Percentiles rank a stretch among this genome's conserved stretches.
These are phyloP conservation scores for Umbelopsis sp. DNA, from an alignment of 192 early-diverging fungal genomes.

Conservation along the genomic window DNA sequence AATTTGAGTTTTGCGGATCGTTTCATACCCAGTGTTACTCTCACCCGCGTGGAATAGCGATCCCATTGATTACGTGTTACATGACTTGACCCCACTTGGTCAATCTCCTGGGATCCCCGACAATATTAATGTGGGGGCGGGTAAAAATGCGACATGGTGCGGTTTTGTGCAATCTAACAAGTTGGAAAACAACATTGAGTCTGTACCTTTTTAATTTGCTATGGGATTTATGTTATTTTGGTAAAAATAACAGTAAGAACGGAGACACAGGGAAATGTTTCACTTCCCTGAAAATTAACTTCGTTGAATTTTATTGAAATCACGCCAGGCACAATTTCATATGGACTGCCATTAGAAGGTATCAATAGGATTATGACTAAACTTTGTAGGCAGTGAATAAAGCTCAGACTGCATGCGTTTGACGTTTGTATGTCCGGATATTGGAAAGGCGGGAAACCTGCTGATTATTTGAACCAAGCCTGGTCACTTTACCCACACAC, in stretches of 20 bases:
- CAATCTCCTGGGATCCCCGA: too few relatives aligned
- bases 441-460: not conserved
- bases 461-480: not conserved
- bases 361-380: not conserved
- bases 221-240: too few relatives aligned
- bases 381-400: too few relatives aligned
- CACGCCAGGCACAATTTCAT: not conserved
- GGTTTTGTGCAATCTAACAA: too few relatives aligned
- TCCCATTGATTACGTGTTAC: not conserved
- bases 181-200: too few relatives aligned
- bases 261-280: not conserved
- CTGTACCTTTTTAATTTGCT: not conserved
- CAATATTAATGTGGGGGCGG: too few relatives aligned
- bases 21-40: not conserved
- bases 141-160: too few relatives aligned
- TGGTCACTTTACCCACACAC: constrained; percentile 16
- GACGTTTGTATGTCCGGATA: not conserved
- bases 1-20: too few relatives aligned
- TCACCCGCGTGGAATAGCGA: not conserved
- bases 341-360: not conserved
- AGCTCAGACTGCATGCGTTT: not conserved
- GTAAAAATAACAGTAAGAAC: not conserved
- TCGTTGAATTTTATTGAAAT: not conserved
- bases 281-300: not conserved
- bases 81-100: too few relatives aligned